phyloP scores from a whole-genome alignment of 148 eudicot genomes.

The Chenopodium formosanum region DNA sequence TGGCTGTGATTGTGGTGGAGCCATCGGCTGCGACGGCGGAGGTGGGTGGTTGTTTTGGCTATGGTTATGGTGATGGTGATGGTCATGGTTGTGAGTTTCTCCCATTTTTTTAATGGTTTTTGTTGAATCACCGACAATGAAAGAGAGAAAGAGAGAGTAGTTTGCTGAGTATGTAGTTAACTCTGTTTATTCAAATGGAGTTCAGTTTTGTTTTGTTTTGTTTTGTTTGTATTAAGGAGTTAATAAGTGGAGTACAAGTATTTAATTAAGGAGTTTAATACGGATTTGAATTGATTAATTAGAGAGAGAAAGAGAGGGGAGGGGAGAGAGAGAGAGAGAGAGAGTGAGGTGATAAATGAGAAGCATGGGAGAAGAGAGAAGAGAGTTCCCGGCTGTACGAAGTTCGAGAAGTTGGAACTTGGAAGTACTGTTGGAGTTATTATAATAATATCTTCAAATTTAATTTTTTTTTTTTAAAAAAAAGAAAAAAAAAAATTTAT shows the following conservation, averaged over 20 bases:
- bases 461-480: no score
- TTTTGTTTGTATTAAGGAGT: neutral
- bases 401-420: constrained; percentile 3
- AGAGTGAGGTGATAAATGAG: neutral
- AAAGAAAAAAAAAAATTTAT: no score
- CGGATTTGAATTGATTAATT: neutral
- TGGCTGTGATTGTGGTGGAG: neutral
- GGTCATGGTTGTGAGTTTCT: constrained; percentile 41
- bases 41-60: constrained; percentile 38
- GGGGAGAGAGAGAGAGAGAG: neutral
- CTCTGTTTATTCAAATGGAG: neutral
- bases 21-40: neutral
- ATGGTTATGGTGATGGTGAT: constrained; percentile 36
- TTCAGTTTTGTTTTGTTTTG: no score
- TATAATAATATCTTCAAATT: neutral
- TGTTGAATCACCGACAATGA: neutral
- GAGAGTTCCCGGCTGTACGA: neutral
- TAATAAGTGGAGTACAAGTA: no score
- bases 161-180: neutral
- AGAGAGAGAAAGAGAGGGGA: neutral
- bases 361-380: neutral
- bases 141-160: neutral
- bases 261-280: neutral
- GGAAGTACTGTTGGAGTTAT: neutral
- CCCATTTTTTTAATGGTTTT: constrained; percentile 32